A percentile compares a stretch with the other conserved stretches of the same genome.
Evolutionary conservation across 169 alveolate species (phyloP).

Genomic region (Perkinsus olseni): DNA sequence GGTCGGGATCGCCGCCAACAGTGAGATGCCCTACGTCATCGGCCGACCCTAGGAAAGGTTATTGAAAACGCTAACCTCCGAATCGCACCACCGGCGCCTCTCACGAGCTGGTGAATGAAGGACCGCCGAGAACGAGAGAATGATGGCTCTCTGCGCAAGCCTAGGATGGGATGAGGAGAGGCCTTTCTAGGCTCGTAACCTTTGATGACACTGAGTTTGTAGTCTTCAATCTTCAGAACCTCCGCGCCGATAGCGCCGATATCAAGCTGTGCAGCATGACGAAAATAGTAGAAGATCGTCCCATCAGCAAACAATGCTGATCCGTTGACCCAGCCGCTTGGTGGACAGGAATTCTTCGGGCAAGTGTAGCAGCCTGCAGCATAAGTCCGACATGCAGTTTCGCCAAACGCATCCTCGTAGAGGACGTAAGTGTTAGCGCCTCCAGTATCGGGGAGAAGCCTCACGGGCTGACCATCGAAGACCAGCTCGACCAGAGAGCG

Average conservation of each 20-base stretch:
- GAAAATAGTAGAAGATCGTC: background rate
- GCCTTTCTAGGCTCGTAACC: too few relatives aligned
- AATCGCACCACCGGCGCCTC: background rate
- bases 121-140: background rate
- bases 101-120: background rate
- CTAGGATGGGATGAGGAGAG: background rate
- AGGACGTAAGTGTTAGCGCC: background rate
- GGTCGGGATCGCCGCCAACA: background rate
- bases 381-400: background rate
- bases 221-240: too few relatives aligned
- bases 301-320: background rate
- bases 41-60: background rate
- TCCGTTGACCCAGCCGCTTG: background rate
- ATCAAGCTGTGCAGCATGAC: too few relatives aligned
- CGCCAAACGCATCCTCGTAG: background rate
- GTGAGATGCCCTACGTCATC: background rate
- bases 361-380: background rate
- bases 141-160: background rate
- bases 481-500: background rate
- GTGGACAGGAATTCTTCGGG: background rate
- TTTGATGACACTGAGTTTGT: too few relatives aligned
- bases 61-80: background rate
- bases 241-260: too few relatives aligned
- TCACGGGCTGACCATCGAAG: background rate
- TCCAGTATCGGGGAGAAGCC: background rate